Percentiles rank a stretch among this genome's conserved stretches.
Conservation (phyloP, 164 flowering plant genomes). For the Vitis rupestris region DNA sequence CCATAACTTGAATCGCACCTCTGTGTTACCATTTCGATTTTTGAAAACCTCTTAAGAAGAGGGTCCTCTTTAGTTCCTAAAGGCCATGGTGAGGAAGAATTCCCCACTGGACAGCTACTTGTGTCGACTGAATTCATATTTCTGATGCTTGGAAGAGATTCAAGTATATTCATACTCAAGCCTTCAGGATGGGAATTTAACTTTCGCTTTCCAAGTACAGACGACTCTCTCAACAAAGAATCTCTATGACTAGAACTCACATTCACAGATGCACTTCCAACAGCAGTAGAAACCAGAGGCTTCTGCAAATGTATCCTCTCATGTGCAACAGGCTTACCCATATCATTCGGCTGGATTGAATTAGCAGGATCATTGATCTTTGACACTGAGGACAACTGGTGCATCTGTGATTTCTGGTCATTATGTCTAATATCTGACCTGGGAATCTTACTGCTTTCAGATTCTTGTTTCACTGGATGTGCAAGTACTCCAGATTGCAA, state of each 20-base stretch:
- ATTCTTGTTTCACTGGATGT: conserved; percentile 4
- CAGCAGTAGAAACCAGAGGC: conserved; percentile 8
- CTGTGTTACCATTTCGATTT: conserved; percentile 12
- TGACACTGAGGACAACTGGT: not conserved
- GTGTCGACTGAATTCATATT: not conserved
- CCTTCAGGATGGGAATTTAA: conserved; percentile 5
- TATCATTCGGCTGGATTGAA: conserved; percentile 2
- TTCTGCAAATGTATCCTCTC: conserved; percentile 5
- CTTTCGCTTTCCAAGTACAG: conserved; percentile 14
- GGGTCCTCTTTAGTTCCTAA: conserved; percentile 7
- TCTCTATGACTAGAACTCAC: not conserved
- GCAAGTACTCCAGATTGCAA: conserved; percentile 3
- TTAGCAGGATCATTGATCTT: conserved; percentile 3
- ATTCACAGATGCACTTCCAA: not conserved
- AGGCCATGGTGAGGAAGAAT: not conserved
- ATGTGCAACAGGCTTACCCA: conserved; percentile 1
- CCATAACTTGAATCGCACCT: conserved; percentile 7
- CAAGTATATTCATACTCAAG: not conserved
- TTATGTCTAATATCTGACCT: conserved; percentile 4
- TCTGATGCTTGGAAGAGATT: conserved; percentile 7
- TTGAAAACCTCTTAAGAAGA: conserved; percentile 17
- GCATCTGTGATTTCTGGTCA: not conserved
- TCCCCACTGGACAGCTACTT: not conserved
- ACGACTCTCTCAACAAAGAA: conserved; percentile 9
- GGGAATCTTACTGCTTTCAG: not conserved